Base-by-base conservation (phyloP, 495 filamentous ascomycete genomes). In the Parathielavia appendiculata region DNA sequence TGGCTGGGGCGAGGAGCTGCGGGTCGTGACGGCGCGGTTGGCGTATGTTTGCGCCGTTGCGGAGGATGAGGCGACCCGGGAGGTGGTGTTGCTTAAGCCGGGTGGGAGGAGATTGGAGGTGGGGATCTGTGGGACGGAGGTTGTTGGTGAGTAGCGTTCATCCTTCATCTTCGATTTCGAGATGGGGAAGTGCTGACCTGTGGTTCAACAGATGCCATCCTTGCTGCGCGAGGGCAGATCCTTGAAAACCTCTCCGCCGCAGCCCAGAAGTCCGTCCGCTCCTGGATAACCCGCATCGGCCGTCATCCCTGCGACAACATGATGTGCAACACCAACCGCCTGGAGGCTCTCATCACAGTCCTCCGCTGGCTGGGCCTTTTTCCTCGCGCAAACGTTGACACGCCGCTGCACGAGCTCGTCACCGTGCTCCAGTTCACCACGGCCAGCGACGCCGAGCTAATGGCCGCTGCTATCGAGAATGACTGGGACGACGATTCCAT, bases 21-120 rank as follows among this genome's bases (percentile, higher is more conserved):
- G 58, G 26, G 35, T 10, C n/a, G 17, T 61, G 26, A 30, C 16
- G 30, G 36, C 14, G n/a, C 14, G 58, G 39, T 26, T 57, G 54
- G 53, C 58, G 58, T 61, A 61, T 47, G 10, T 61, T 38, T 61
- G 58, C 20, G 5, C 6, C 0, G 58, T 57, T 34, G 35, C 23
- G 17, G 55, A 23, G 20, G 53, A 57, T 20, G 19, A 35, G 20
- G 12, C 7, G 40, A 22, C n/a, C 4, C 50, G 59, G 8, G 36
- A 46, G 54, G 22, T 7, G 11, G 26, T 39, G 26, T n/a, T 62
- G 54, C 26, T 34, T 8, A 52, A 40, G 48, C 59, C 59, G 7
- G 59, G 52, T 53, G 59, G 32, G 11, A n/a, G 13, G n/a, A 34
- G 5, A 5, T 19, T 51, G 0, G 47, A 36, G 13, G 26, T 10